Percentiles rank a stretch among this genome's conserved stretches.
phyloP scores from a whole-genome alignment of 2,329 filamentous ascomycete genomes.

The Drechmeria coniospora region DNA sequence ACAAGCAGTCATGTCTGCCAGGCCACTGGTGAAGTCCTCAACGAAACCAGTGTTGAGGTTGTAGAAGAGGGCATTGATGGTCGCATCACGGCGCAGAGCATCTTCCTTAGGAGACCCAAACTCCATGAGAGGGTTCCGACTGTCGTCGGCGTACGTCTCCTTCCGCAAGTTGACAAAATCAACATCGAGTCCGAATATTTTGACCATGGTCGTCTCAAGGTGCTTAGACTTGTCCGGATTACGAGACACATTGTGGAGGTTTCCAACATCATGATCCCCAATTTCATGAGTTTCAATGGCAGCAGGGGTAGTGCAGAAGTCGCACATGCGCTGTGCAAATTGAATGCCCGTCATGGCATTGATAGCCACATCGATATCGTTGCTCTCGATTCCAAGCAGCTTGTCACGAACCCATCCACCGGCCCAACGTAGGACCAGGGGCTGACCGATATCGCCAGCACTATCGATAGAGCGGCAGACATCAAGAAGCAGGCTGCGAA shows the following conservation, averaged over 20 bases:
- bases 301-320: slow-evolving; percentile 47
- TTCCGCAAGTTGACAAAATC: slow-evolving; percentile 91
- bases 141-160: slow-evolving; percentile 80
- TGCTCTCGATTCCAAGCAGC: slow-evolving; percentile 52
- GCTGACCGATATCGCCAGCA: slow-evolving; percentile 30
- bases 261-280: slow-evolving; percentile 45
- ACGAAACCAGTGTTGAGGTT: slow-evolving; percentile 67
- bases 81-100: slow-evolving; percentile 77
- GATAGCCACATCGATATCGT: slow-evolving; percentile 78
- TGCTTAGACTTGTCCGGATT: slow-evolving; percentile 97
- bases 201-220: slow-evolving; percentile 78
- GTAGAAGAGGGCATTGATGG: slow-evolving; percentile 91
- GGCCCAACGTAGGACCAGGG: slow-evolving; percentile 58
- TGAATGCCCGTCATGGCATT: slow-evolving; percentile 70
- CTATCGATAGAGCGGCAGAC: slow-evolving; percentile 51
- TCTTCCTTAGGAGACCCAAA: slow-evolving; percentile 89
- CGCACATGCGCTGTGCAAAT: slow-evolving; percentile 54
- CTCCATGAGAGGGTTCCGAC: slow-evolving; percentile 80
- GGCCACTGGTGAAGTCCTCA: slow-evolving; percentile 74
- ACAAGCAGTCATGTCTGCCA: slow-evolving; percentile 55
- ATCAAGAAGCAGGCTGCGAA: slow-evolving; percentile 66
- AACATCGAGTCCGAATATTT: slow-evolving; percentile 72
- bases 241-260: slow-evolving; percentile 72
- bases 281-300: slow-evolving; percentile 47
- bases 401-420: slow-evolving; percentile 84